Percentiles rank a stretch among this genome's conserved stretches.
These are phyloP conservation scores for Colletotrichum karsti DNA, from an alignment of 2,329 filamentous ascomycete species.

Conservation along the genomic window DNA sequence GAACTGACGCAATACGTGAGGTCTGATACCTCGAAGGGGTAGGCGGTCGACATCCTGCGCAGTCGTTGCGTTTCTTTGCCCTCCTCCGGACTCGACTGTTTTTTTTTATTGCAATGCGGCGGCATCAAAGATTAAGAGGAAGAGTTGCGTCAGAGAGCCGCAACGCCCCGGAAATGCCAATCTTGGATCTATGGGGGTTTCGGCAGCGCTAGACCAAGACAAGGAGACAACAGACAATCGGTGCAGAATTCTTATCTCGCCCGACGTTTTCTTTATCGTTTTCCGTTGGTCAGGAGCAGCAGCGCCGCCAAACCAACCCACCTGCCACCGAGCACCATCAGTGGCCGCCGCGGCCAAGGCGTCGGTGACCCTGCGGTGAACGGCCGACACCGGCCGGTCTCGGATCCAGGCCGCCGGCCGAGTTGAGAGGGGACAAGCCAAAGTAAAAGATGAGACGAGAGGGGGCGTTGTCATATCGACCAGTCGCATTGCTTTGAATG, in stretches of 20 bases:
- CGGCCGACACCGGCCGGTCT: constrained; percentile 20
- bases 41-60: constrained; percentile 10
- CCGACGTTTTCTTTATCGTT: neutral
- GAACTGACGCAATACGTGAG: constrained; percentile 20
- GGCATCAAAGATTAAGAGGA: neutral
- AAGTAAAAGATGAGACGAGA: neutral
- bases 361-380: neutral
- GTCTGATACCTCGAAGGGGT: constrained; percentile 19
- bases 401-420: neutral
- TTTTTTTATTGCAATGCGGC: neutral
- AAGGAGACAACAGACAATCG: constrained; percentile 14
- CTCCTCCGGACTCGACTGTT: neutral
- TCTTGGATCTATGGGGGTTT: neutral
- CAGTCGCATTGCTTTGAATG: constrained; percentile 9
- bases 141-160: neutral
- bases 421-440: neutral
- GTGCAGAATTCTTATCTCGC: constrained; percentile 18
- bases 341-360: neutral
- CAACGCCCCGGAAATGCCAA: constrained; percentile 7
- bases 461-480: constrained; percentile 2
- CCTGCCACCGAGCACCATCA: neutral
- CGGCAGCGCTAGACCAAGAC: constrained; percentile 11
- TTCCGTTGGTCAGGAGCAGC: neutral
- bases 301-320: neutral
- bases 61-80: constrained; percentile 30